Evolutionary conservation across 352 stramenopile genomes (phyloP), one percentile per base, ranked within the genome.

Genomic region (Thraustochytrium striatum): DNA sequence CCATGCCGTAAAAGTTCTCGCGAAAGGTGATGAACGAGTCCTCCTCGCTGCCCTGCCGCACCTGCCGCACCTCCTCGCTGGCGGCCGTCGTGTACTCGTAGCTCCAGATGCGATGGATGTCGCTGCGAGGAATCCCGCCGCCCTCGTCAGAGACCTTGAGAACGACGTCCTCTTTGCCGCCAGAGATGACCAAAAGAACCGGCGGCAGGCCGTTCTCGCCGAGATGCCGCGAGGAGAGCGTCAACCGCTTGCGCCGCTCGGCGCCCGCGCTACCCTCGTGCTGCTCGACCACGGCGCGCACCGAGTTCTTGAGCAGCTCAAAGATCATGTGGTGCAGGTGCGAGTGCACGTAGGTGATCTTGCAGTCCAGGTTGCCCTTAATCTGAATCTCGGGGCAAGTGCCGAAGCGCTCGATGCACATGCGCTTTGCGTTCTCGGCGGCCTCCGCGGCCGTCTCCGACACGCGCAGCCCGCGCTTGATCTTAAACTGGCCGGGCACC

Each of bases 241-340:
- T 16, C 65, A 75, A 25, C 16, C 65, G 44, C 65, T 75, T 75
- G 16, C 65, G 44, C 11, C 65, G 43, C 11, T 35, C 65, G n/a
- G 44, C 52, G 43, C 65, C 65, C 9, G 44, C 92, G 39, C 95
- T 96, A 82, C 99, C 96, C 9, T 98, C 88, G 81, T 99, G 95
- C 80, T 99, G 95, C 85, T 99, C 97, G 41, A 98, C 90, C 8
- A 98, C 98, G 0, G 97, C 97, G 61, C 96, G 89, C 94, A 99
- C 98, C 9, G 90, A 95, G 85, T 99, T 99, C 88, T 99, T 99
- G 79, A 99, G 90, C 57, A 99, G 89, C 85, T 99, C 97, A 78
- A 99, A 96, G 32, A 99, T 86, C 85, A 99, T 98, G 87, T 99
- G 97, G 83, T 98, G 92, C 72, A 98, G 83, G 83, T 98, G 92